These are phyloP conservation scores for Lactifluus piperatus DNA, from an alignment of 768 basidiomycete genomes.

Conservation along the genomic window DNA sequence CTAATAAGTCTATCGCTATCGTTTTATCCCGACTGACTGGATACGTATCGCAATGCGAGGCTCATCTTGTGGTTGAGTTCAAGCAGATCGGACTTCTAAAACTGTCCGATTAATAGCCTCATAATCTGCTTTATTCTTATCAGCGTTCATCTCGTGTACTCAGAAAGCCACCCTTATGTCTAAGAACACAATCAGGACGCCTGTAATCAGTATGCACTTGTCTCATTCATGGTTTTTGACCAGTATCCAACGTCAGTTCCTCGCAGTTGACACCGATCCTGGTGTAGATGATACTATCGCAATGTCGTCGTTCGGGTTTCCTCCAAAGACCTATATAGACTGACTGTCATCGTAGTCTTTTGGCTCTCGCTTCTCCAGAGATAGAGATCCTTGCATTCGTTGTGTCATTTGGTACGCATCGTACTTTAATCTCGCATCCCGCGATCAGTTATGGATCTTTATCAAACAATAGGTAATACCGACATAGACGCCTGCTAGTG, in stretches of 20 bases:
- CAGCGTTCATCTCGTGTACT: not conserved
- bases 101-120: not conserved
- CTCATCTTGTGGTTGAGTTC: not conserved
- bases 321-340: not conserved
- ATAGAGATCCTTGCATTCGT: slow-evolving; percentile 70
- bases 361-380: slow-evolving; percentile 79
- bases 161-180: not conserved
- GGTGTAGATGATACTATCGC: slow-evolving; percentile 79
- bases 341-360: slow-evolving; percentile 38
- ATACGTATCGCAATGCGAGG: not conserved
- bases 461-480: slow-evolving; percentile 52
- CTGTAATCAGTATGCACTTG: slow-evolving; percentile 55
- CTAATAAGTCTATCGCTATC: too few species aligned
- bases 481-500: slow-evolving; percentile 56
- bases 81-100: not conserved
- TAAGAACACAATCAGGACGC: slow-evolving; percentile 27
- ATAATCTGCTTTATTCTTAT: not conserved
- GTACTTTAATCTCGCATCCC: not conserved
- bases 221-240: not conserved
- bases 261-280: slow-evolving; percentile 80
- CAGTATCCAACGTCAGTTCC: not conserved
- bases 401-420: slow-evolving; percentile 57
- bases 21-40: too few species aligned
- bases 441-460: not conserved
- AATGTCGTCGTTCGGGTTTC: slow-evolving; percentile 40